phyloP scores from a whole-genome alignment of 805 yeast genomes.

The Suhomyces sp. region DNA sequence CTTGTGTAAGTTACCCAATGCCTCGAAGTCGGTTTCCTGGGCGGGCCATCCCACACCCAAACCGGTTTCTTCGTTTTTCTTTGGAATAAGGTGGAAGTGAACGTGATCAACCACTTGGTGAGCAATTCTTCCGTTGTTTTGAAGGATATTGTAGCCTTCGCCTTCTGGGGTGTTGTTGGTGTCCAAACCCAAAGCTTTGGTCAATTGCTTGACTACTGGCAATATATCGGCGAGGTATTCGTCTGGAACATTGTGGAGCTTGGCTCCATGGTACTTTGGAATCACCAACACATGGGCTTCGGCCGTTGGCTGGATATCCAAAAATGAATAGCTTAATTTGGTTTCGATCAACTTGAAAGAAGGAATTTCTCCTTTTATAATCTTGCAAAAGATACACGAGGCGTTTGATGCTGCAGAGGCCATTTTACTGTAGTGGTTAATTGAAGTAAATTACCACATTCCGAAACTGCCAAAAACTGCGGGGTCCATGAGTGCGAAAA shows the following conservation, averaged over 20 bases:
- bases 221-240: constrained; percentile 82
- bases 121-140: constrained; percentile 92
- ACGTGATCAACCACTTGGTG: constrained; percentile 96
- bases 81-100: constrained; percentile 95
- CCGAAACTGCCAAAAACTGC: neutral
- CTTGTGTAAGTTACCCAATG: constrained; percentile 65
- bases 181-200: constrained; percentile 65
- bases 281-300: constrained; percentile 86
- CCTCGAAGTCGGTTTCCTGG: constrained; percentile 68
- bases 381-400: constrained; percentile 87
- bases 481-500: neutral
- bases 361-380: constrained; percentile 94
- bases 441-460: neutral
- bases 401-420: constrained; percentile 41
- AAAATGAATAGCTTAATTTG: constrained; percentile 72
- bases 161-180: constrained; percentile 61
- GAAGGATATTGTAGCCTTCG: constrained; percentile 81
- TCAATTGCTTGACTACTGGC: constrained; percentile 85
- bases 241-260: constrained; percentile 88
- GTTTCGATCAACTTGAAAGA: constrained; percentile 88
- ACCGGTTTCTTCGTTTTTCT: constrained; percentile 69
- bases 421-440: constrained; percentile 4
- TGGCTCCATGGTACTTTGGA: constrained; percentile 93
- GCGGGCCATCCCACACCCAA: constrained; percentile 95
- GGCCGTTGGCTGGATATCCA: constrained; percentile 91